Percentiles rank a stretch among this genome's conserved stretches.
Evolutionary conservation across 2,329 filamentous ascomycete genomes (phyloP).

Genomic region (Mariannaea elegans): DNA sequence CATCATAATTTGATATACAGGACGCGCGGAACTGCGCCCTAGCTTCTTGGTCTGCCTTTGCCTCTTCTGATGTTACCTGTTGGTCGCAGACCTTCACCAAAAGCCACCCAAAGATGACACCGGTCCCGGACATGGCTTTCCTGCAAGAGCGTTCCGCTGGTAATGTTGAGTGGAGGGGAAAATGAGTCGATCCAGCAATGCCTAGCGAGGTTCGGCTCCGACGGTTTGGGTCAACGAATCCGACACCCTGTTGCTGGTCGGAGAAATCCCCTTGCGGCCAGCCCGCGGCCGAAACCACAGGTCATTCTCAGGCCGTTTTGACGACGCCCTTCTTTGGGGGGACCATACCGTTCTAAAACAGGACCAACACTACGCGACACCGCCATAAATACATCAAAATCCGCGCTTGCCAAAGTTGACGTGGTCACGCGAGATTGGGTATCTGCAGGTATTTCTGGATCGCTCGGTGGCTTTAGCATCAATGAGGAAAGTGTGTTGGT

Average conservation of each 20-base stretch:
- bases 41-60: background rate
- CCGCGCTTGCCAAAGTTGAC: slow-evolving; percentile 1
- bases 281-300: background rate
- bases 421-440: slow-evolving; percentile 37
- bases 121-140: slow-evolving; percentile 5
- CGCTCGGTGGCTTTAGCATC: background rate
- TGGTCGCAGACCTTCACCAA: background rate
- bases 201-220: slow-evolving; percentile 17
- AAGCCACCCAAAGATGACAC: slow-evolving; percentile 1
- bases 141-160: slow-evolving; percentile 15
- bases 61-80: background rate
- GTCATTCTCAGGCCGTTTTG: background rate
- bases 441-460: slow-evolving; percentile 28
- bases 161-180: slow-evolving; percentile 10
- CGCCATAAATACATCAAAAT: background rate
- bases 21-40: background rate
- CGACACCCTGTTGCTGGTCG: slow-evolving; percentile 26
- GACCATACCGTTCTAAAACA: background rate
- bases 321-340: background rate
- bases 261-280: background rate
- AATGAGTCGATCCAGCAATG: slow-evolving; percentile 11
- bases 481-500: slow-evolving; percentile 18
- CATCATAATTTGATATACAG: background rate
- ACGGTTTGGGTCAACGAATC: slow-evolving; percentile 21
- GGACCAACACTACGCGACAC: background rate